Evolutionary conservation across 805 yeast species (phyloP), one percentile per base, ranked within the genome.

Genomic region (Kuraishia ogatae): DNA sequence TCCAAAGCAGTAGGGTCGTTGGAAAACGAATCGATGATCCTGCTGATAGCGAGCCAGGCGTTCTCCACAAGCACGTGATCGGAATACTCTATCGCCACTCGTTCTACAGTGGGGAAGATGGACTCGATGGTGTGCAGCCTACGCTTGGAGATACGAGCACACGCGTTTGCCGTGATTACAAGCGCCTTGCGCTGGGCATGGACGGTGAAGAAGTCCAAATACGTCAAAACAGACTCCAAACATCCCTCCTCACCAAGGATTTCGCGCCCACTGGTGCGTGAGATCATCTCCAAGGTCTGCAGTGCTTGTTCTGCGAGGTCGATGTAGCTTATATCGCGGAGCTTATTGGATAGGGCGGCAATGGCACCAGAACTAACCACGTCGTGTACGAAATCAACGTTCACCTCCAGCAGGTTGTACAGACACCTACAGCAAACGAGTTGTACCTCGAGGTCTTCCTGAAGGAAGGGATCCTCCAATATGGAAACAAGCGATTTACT

Each of bases 271-370:
- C 78, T 71, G 29, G 76, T 76, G 56, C 84, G 71, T 1, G 91
- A 82, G 17, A 87, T 81, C 66, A 81, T 74, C 64, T 85, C 92
- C 50, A 87, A 70, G 0, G 92, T 83, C 63, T 85, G 92, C 48
- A 91, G 70, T 0, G 91, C 90, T 68, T 92, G 97, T 65, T 93
- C 99, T 0, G 97, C 96, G 54, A 93, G 73, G 66, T 93, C 99
- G 54, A 93, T 92, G 64, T 82, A 92, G 54, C 84, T 82, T 19
- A 93, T 85, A 58, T 89, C 96, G 56, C 80, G 63, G 43, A 94
- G 68, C 58, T 87, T 87, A 5, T 75, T 71, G 60, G 86, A 81
- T 24, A 94, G 73, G 0, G 81, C 82, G 50, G 82, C 84, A 7
- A 91, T 78, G 0, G 85, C 86, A 47, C 86, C 85, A 19, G 81